Evolutionary conservation across 2,329 filamentous ascomycete species (phyloP), one percentile per base, ranked within the genome.

Genomic region (Orbilia oligospora): DNA sequence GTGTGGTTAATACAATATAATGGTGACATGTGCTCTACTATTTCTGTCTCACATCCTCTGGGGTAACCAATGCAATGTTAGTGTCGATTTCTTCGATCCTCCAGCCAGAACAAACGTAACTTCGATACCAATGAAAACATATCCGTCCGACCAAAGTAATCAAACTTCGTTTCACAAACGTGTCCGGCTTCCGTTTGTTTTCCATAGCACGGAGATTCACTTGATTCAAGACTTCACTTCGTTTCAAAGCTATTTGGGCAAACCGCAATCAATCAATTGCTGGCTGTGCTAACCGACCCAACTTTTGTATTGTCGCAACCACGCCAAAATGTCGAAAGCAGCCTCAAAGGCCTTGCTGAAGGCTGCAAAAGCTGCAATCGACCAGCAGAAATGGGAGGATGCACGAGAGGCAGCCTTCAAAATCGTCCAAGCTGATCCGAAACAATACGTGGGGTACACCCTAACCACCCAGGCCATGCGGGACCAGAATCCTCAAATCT

Each of bases 361-460:
- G 86, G 90, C 91, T 81, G 92, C 96, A 80, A 92, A 91, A 83
- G 88, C 92, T 80, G 91, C 91, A 56, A 88, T 97, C 81, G 92
- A 93, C 83, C 88, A 90, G 77, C 89, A 92, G 82, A 91, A 96
- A 83, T 97, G 91, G 86, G 91, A 92, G 77, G 90, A 92, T 82
- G 93, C 92, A 51, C 87, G 91, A 64, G 86, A 88, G 33, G 90
- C 93, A 83, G 90, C 93, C 3, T 87, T 90, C 78, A 88, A 89
- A 30, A 87, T 97, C 44, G 86, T 97, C 58, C 87, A 90, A 67
- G 88, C 89, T 80, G 94, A 97, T 79, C 86, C 91, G 1, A 89
- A 91, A 80, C 97, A 91, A 84, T 96, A 97, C 79, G 90, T 27
- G 55, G 64, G 64, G 65, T 76, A 76, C 44, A 58, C 18, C 84